Base-by-base conservation (phyloP, 306 rosid genomes). In the Acacia melanoxylon region DNA sequence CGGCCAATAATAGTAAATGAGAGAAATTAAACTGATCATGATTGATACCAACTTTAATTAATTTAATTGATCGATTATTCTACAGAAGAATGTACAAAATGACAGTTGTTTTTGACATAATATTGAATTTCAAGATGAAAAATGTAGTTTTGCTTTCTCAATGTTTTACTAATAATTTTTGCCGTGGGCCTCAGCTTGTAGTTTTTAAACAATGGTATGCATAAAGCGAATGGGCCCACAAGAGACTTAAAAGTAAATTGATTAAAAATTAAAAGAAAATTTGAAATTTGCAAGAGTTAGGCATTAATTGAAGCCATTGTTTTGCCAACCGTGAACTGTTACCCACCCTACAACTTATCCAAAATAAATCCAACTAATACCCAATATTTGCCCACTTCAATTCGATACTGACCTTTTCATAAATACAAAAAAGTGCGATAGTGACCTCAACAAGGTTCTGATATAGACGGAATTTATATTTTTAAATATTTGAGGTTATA, bases 371-470 rank as follows among this genome's bases (percentile, higher is more conserved):
- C 37, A 37, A 48, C 46, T 35, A 52, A 75, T 71, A 24, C 72
- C 86, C 29, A 70, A 70, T 10, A 44, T 4, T 4, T 37, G 80
- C 77, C 77, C 89, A 65, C 62, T 29, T 14, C n/a, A 14, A 27
- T 15, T 46, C 22, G 12, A 22, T 12, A 3, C 17, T 10, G 74
- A 63, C 69, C 10, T 24, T 29, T 1, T 29, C 0, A 29, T 29
- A 29, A 29, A 29, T 29, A 29, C 1, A 29, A 29, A 29, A 29
- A 29, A 2, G 31, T 15, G 27, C 22, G 12, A 22, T 12, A 3
- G 27, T 10, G 74, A 63, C 69, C 4, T 10, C 3, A 17, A 14
- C 24, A 20, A 20, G 27, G 2, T 56, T 56, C 27, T 20, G 14
- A n/a, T 22, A 59, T 10, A 3, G 31, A 10, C 22, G 24, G 62